phyloP scores from a whole-genome alignment of 139 green algal species.

The Pseudopediastrum boryanum region DNA sequence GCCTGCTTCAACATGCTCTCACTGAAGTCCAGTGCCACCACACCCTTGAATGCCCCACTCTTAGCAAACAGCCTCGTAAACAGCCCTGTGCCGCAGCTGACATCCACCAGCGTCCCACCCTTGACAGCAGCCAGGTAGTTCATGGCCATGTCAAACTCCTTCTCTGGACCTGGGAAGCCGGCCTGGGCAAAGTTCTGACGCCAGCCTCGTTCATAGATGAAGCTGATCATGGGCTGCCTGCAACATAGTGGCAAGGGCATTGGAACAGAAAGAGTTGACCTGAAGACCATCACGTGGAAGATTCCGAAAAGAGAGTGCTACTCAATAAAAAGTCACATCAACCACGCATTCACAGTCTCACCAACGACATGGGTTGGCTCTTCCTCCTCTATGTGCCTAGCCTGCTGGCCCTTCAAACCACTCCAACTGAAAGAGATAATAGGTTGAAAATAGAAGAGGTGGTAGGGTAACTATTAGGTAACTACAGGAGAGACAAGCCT shows the following conservation, averaged over 20 bases:
- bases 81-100: conserved; percentile 91
- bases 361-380: neutral
- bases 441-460: too few species aligned
- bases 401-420: too few species aligned
- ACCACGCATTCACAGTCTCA: too few species aligned
- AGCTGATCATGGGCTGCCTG: conserved; percentile 82
- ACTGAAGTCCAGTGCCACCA: conserved; percentile 86
- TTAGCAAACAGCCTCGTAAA: conserved; percentile 87
- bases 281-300: too few species aligned
- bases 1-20: conserved; percentile 92
- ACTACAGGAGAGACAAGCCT: too few species aligned
- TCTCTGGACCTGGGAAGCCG: conserved; percentile 84
- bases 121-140: conserved; percentile 53
- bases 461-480: too few species aligned
- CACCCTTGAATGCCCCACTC: conserved; percentile 65
- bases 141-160: conserved; percentile 78
- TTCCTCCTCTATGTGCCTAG: too few species aligned
- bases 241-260: neutral
- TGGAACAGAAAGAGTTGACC: neutral
- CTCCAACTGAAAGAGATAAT: too few species aligned
- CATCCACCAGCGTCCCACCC: conserved; percentile 64
- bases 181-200: conserved; percentile 87
- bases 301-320: too few species aligned
- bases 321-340: too few species aligned
- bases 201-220: conserved; percentile 96